A percentile compares a stretch with the other conserved stretches of the same genome.
Conservation (phyloP, 73 alveolate genomes). For the Paramecium pentaurelia region DNA sequence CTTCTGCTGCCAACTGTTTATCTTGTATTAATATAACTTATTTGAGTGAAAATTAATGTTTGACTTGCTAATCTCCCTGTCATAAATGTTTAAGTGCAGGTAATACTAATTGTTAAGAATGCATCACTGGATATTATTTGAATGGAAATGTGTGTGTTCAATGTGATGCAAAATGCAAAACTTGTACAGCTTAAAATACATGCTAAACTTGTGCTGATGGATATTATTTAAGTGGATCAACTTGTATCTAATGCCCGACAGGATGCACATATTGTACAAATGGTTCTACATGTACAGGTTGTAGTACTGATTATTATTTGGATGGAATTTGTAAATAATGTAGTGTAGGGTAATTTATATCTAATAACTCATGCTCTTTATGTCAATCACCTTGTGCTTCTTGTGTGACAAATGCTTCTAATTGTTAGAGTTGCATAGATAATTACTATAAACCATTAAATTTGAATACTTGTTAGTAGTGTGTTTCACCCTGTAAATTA, state of each 20-base stretch:
- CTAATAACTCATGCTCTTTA: background rate
- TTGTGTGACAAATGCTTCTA: slow-evolving; percentile 8
- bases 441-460: background rate
- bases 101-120: background rate
- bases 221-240: background rate
- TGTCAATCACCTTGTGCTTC: slow-evolving; percentile 32
- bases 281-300: background rate
- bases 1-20: background rate
- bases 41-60: background rate
- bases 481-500: background rate
- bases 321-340: background rate
- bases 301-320: background rate
- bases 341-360: background rate
- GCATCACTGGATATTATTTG: background rate
- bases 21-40: background rate
- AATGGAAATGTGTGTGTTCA: background rate
- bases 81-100: background rate
- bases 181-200: background rate
- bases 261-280: slow-evolving; percentile 38
- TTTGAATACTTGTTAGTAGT: background rate
- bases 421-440: slow-evolving; percentile 8
- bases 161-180: background rate
- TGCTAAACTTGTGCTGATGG: background rate
- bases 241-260: background rate
- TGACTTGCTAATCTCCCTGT: slow-evolving; percentile 21